These are phyloP conservation scores for Colletotrichum destructivum DNA, from an alignment of 2,329 filamentous ascomycete genomes.

Conservation along the genomic window DNA sequence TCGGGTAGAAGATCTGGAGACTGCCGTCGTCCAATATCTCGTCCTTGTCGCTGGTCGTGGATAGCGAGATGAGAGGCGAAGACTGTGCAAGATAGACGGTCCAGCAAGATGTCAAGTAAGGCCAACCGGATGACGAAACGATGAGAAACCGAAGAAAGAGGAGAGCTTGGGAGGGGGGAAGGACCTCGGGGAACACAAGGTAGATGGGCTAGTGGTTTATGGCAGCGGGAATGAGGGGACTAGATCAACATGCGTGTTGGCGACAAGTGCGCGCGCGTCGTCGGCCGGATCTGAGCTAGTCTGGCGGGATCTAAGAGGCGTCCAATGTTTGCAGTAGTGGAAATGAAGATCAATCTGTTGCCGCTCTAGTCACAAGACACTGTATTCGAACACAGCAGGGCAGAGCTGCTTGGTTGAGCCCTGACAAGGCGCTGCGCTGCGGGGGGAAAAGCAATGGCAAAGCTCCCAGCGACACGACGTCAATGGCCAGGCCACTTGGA, in stretches of 20 bases:
- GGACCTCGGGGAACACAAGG: background rate
- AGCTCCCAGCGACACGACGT: conserved; percentile 13
- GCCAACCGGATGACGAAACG: no score
- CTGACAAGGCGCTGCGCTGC: background rate
- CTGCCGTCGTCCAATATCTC: background rate
- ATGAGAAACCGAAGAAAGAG: background rate
- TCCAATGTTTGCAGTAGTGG: conserved; percentile 42
- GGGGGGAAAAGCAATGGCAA: conserved; percentile 25
- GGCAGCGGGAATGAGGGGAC: conserved; percentile 34
- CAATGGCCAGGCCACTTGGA: background rate
- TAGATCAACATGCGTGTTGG: conserved; percentile 2
- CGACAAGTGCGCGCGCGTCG: background rate
- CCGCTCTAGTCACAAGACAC: conserved; percentile 9
- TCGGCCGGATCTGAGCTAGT: conserved; percentile 38
- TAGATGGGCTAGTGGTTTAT: background rate
- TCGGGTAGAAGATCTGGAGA: background rate
- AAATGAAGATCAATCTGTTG: conserved; percentile 41
- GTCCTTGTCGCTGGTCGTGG: background rate
- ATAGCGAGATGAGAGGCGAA: background rate
- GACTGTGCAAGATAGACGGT: background rate
- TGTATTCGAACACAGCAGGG: background rate
- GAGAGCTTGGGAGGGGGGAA: background rate
- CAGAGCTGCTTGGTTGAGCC: background rate
- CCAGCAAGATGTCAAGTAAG: no score
- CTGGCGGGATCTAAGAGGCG: conserved; percentile 38